phyloP scores from a whole-genome alignment of 306 rosid genomes.

The Vachellia pachyceras region DNA sequence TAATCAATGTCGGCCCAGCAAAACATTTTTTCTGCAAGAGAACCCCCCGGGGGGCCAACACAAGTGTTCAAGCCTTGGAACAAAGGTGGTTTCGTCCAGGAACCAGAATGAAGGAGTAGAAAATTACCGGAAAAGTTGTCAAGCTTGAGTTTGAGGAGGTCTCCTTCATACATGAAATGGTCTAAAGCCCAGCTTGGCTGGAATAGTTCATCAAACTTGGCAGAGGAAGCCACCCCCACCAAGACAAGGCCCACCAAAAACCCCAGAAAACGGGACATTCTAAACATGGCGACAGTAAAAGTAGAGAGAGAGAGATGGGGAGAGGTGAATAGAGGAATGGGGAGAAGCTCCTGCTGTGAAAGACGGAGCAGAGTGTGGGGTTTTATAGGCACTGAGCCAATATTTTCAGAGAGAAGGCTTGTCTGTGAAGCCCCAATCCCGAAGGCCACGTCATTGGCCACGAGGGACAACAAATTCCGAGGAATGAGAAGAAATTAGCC shows the following conservation, averaged over 20 bases:
- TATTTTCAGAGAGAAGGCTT: background rate
- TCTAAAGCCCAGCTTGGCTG: conserved; percentile 89
- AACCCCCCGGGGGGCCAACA: too few species aligned
- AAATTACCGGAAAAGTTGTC: conserved; percentile 78
- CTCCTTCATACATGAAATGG: conserved; percentile 82
- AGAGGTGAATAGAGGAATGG: background rate
- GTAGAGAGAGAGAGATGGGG: background rate
- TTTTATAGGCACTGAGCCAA: conserved; percentile 47
- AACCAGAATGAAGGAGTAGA: background rate
- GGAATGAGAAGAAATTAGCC: conserved; percentile 59
- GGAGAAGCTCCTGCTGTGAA: conserved; percentile 39
- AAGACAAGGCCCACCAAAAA: conserved; percentile 48
- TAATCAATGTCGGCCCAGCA: background rate
- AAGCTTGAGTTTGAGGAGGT: conserved; percentile 73
- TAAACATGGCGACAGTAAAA: conserved; percentile 40
- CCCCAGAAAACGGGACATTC: conserved; percentile 40
- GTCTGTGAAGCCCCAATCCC: background rate
- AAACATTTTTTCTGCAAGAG: background rate
- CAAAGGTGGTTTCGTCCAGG: background rate
- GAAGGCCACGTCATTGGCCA: conserved; percentile 57
- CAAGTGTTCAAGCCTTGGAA: background rate
- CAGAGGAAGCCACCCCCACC: conserved; percentile 56
- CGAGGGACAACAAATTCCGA: conserved; percentile 46
- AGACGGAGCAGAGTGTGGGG: background rate
- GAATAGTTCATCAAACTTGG: conserved; percentile 79